Percentiles rank a stretch among this genome's conserved stretches.
These are phyloP conservation scores for Talaromyces verruculosus DNA, from an alignment of 2,329 filamentous ascomycete genomes.

Conservation along the genomic window DNA sequence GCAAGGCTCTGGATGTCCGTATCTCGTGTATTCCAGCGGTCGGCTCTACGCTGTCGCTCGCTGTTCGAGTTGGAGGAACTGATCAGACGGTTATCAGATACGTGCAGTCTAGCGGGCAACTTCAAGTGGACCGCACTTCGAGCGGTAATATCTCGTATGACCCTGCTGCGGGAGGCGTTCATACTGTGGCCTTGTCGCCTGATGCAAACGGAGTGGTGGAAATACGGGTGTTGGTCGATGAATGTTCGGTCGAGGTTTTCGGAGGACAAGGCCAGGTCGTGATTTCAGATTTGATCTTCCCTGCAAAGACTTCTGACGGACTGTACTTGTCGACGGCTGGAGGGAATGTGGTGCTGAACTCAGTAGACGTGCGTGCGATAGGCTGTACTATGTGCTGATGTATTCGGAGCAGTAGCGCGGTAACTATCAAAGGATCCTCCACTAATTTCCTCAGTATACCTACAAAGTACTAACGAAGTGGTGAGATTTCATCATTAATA, in stretches of 20 bases:
- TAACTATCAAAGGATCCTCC: too few relatives aligned
- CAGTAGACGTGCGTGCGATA: too few relatives aligned
- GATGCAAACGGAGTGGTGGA: not conserved
- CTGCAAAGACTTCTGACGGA: too few relatives aligned
- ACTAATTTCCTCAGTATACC: too few relatives aligned
- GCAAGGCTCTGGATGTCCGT: not conserved
- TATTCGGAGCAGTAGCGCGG: too few relatives aligned
- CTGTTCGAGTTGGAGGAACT: not conserved
- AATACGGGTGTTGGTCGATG: conserved; percentile 1
- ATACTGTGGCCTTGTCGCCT: not conserved
- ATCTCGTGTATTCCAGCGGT: not conserved
- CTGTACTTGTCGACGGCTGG: not conserved
- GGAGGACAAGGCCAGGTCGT: not conserved
- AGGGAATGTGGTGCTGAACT: too few relatives aligned
- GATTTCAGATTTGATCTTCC: too few relatives aligned
- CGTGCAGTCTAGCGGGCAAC: not conserved
- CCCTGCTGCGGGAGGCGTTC: conserved; percentile 4
- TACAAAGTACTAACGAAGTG: too few relatives aligned
- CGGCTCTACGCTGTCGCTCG: not conserved
- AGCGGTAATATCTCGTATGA: conserved; percentile 8
- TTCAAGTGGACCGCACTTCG: conserved; percentile 3
- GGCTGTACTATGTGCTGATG: too few relatives aligned
- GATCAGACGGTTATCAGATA: not conserved
- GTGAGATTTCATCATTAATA: too few relatives aligned
- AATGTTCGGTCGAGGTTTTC: not conserved